These are phyloP conservation scores for Venturia effusa DNA, from an alignment of 2,329 filamentous ascomycete genomes.

Conservation along the genomic window DNA sequence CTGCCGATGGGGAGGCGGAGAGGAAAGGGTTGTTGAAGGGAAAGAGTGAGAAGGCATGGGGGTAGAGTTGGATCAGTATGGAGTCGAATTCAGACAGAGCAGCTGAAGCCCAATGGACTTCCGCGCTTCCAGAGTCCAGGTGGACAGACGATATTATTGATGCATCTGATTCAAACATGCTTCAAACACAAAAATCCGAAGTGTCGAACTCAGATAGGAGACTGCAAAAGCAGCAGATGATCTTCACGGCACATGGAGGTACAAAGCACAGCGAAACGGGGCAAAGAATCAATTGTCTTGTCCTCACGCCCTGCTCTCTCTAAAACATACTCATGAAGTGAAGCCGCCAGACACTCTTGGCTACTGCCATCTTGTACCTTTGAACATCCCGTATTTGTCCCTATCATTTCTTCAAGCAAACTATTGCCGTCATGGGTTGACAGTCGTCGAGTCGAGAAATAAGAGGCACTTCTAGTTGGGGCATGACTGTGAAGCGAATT, in stretches of 20 bases:
- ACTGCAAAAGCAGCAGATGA: no score
- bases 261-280: neutral
- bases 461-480: neutral
- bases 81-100: no score
- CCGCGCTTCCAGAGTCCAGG: no score
- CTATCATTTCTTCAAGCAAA: neutral
- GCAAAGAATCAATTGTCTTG: neutral
- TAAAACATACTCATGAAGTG: neutral
- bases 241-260: no score
- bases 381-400: neutral
- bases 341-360: neutral
- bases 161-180: neutral
- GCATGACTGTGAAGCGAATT: neutral
- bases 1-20: constrained; percentile 43
- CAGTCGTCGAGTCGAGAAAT: neutral
- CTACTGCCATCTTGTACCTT: neutral
- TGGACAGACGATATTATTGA: neutral
- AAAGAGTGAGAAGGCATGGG: neutral
- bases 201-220: no score
- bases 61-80: neutral
- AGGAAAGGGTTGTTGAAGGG: neutral
- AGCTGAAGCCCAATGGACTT: no score
- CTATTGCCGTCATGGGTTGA: neutral
- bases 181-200: no score
- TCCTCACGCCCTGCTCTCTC: neutral